Conservation (phyloP, 495 filamentous ascomycete species). For the Clavariopsis aquatica region DNA sequence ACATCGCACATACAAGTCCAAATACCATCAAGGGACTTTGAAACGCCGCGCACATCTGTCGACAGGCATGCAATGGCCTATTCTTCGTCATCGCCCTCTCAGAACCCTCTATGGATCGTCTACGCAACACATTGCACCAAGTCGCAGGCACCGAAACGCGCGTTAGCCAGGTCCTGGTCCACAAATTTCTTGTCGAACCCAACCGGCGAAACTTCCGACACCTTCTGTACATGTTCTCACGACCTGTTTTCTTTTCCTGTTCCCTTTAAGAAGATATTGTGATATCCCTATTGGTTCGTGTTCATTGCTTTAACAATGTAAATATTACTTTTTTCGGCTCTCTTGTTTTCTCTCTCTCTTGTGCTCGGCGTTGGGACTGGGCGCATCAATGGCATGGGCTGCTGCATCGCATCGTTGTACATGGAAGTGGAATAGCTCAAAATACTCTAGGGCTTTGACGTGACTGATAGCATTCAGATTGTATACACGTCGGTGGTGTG, state of each 20-base stretch:
- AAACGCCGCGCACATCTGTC: not conserved
- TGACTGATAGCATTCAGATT: not conserved
- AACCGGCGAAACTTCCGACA: not conserved
- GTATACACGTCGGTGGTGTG: not conserved
- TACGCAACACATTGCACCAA: not conserved
- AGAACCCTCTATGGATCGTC: not conserved
- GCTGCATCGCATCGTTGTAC: not conserved
- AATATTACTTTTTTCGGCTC: not conserved
- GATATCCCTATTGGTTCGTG: not conserved
- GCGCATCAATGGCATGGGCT: not conserved
- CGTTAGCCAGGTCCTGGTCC: not conserved
- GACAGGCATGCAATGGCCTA: not conserved
- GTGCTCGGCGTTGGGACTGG: not conserved
- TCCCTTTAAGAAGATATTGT: not conserved
- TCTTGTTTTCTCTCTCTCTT: not conserved
- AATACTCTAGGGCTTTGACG: not conserved
- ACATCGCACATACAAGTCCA: not conserved
- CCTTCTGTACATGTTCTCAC: not conserved
- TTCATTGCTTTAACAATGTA: conserved; percentile 4
- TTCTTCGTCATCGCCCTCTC: not conserved
- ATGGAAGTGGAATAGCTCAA: not conserved
- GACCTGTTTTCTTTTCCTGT: not conserved
- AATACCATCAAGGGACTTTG: not conserved
- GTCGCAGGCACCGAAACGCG: not conserved
- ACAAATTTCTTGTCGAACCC: not conserved